Evolutionary conservation across 1,284 basidiomycete species (phyloP).

Genomic region (Dichomitus squalens): DNA sequence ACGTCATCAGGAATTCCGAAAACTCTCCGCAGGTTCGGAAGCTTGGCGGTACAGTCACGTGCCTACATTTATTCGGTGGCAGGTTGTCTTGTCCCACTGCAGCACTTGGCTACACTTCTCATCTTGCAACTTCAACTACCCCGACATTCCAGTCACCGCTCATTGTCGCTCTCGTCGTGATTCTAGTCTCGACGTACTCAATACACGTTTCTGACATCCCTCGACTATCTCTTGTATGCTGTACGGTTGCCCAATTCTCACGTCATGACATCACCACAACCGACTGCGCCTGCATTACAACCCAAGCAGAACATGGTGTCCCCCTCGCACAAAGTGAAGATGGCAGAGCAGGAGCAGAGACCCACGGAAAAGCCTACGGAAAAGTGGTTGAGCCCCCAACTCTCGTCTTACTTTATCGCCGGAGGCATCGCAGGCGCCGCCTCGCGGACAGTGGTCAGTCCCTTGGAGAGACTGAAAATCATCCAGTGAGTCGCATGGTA

Average conservation of each 20-base stretch:
- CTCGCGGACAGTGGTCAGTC: slow-evolving; percentile 89
- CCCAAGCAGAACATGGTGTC: slow-evolving; percentile 13
- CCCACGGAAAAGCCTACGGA: slow-evolving; percentile 7
- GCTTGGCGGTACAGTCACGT: not conserved
- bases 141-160: slow-evolving; percentile 1
- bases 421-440: slow-evolving; percentile 84
- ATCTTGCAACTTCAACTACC: slow-evolving; percentile 1
- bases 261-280: slow-evolving; percentile 25
- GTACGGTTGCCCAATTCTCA: slow-evolving; percentile 13
- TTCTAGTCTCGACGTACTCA: not conserved
- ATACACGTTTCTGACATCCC: not conserved
- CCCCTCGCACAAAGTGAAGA: slow-evolving; percentile 11
- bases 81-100: slow-evolving; percentile 13
- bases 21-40: not conserved
- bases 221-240: slow-evolving; percentile 14
- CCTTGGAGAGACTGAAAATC: slow-evolving; percentile 92
- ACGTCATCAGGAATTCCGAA: not conserved
- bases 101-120: slow-evolving; percentile 2
- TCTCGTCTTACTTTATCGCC: slow-evolving; percentile 70
- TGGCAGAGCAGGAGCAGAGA: slow-evolving; percentile 14
- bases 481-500: slow-evolving; percentile 73
- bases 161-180: not conserved
- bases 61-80: not conserved
- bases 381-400: slow-evolving; percentile 54
- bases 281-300: slow-evolving; percentile 12